Evolutionary conservation across 2,329 filamentous ascomycete species (phyloP), one percentile per base, ranked within the genome.

Genomic region (Penicillium aurantiogriseum): DNA sequence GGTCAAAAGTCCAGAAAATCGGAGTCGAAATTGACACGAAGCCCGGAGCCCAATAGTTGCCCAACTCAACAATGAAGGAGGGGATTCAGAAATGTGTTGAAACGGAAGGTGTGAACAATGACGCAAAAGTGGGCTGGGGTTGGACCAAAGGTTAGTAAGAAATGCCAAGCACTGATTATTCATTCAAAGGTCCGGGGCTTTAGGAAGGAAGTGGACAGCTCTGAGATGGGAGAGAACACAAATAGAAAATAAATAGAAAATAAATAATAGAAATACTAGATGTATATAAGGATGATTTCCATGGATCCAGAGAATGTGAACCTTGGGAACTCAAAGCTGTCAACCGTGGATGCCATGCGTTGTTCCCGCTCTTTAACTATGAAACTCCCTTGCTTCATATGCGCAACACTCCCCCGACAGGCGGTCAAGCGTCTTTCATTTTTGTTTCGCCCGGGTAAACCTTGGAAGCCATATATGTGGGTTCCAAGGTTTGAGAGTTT

Each of bases 71-170:
- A 45, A 51, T 44, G 15, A 44, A 56, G 33, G 48, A 56, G 33
- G 48, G 15, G 42, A 47, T 19, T 35, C 43, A 53, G 44, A 44
- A 49, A 40, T 25, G 39, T 45, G n/a, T 23, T 27, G n/a, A 47
- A 27, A 39, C 8, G 49, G 43, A 52, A 52, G 23, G 35, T 44
- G 39, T 27, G 42, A 46, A 56, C 49, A 56, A 56, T 56, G 54
- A 55, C 52, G 52, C 40, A 45, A 52, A 54, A 47, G 54, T 56
- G 54, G 48, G 48, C 47, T 56, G 54, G 35, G 29, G 43, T 47
- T 33, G 38, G 35, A 53, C 54, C 29, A 53, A 56, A 53, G 25
- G 44, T 49, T 54, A 49, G 44, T 49, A 40, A 48, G 43, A 21
- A 31, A 31, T 15, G 44, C 51, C 51, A 54, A 49, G 35, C 31